Percentiles rank a stretch among this genome's conserved stretches.
Conservation (phyloP, 345 rosid genomes). For the Balakata baccata region DNA sequence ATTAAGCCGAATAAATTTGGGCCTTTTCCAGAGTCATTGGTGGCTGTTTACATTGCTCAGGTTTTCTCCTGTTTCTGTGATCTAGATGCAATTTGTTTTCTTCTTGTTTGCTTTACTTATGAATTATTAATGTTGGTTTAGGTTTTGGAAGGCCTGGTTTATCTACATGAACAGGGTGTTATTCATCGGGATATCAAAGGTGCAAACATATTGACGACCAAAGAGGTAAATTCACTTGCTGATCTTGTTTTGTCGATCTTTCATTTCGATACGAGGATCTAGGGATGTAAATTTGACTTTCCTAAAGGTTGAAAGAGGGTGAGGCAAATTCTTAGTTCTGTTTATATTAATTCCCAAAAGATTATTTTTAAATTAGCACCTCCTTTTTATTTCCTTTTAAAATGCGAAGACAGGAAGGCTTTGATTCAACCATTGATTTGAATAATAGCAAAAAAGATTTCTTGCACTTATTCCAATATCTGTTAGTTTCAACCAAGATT, state of each 20-base stretch:
- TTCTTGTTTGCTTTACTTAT: constrained; percentile 21
- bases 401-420: neutral
- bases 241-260: neutral
- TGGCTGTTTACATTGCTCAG: constrained; percentile 98
- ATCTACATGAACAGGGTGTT: constrained; percentile 98
- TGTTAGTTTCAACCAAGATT: neutral
- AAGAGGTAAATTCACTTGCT: constrained; percentile 56
- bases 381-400: neutral
- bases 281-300: neutral
- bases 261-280: neutral
- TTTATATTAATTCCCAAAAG: too few relatives aligned
- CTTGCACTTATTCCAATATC: neutral
- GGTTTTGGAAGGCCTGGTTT: constrained; percentile 97
- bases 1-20: constrained; percentile 98
- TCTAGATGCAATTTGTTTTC: constrained; percentile 16
- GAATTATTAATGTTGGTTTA: constrained; percentile 25
- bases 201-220: constrained; percentile 95
- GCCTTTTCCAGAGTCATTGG: constrained; percentile 96
- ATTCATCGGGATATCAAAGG: constrained; percentile 99
- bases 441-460: neutral
- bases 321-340: neutral
- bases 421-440: neutral
- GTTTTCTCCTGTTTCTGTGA: constrained; percentile 43
- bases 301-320: neutral
- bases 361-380: too few relatives aligned